Percentiles rank a stretch among this genome's conserved stretches.
Evolutionary conservation across 1,139 yeast species (phyloP).

Genomic region (Candida dubliniensis): DNA sequence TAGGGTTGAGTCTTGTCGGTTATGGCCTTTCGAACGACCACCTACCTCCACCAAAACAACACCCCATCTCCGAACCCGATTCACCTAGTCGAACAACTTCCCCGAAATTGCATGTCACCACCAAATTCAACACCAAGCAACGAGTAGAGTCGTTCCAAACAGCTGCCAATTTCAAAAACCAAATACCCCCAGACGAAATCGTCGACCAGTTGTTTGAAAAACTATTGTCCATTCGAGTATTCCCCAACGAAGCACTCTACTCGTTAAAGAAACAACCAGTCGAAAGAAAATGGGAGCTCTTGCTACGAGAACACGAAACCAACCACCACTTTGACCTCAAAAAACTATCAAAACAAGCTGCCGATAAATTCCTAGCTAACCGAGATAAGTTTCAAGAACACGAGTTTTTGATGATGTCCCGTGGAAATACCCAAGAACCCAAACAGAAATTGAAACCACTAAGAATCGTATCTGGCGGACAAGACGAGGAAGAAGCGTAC

Average conservation of each 20-base stretch:
- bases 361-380: slow-evolving; percentile 5
- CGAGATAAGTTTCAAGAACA: slow-evolving; percentile 6
- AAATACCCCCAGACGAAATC: slow-evolving; percentile 36
- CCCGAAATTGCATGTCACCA: slow-evolving; percentile 13
- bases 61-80: neutral
- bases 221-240: slow-evolving; percentile 38
- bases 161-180: slow-evolving; percentile 31
- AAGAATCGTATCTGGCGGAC: neutral
- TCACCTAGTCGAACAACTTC: slow-evolving; percentile 3
- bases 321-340: slow-evolving; percentile 38
- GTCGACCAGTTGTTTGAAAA: slow-evolving; percentile 43
- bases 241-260: slow-evolving; percentile 35
- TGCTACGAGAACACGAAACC: slow-evolving; percentile 43
- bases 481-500: neutral
- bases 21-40: slow-evolving; percentile 30
- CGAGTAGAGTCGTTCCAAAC: slow-evolving; percentile 35
- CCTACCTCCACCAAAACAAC: slow-evolving; percentile 24
- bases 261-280: slow-evolving; percentile 34
- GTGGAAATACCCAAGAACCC: neutral
- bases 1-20: slow-evolving; percentile 26
- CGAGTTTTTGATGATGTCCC: slow-evolving; percentile 1
- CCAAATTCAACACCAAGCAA: slow-evolving; percentile 14
- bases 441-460: slow-evolving; percentile 1
- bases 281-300: slow-evolving; percentile 46
- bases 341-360: slow-evolving; percentile 15